These are phyloP conservation scores for Micromonas pusilla DNA, from an alignment of 139 green algal species.

Conservation along the genomic window DNA sequence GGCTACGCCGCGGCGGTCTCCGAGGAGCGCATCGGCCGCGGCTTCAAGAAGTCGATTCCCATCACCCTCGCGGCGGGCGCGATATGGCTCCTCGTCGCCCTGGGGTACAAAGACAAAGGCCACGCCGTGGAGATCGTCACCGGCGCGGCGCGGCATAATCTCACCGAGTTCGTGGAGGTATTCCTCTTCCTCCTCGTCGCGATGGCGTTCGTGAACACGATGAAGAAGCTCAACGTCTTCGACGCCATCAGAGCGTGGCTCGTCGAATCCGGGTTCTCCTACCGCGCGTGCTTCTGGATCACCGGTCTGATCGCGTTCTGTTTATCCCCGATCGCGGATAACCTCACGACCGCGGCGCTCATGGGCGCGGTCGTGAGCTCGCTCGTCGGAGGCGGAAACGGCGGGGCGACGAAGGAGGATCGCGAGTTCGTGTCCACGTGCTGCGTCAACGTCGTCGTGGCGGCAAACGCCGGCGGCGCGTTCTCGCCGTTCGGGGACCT, in stretches of 20 bases:
- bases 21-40: slow-evolving; percentile 18
- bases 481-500: slow-evolving; percentile 38
- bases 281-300: slow-evolving; percentile 27
- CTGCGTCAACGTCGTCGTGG: slow-evolving; percentile 38
- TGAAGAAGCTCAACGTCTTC: slow-evolving; percentile 33
- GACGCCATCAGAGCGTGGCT: slow-evolving; percentile 17
- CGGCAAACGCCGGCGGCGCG: slow-evolving; percentile 33
- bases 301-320: slow-evolving; percentile 31
- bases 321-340: slow-evolving; percentile 35
- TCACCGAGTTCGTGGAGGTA: slow-evolving; percentile 34
- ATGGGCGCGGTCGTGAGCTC: slow-evolving; percentile 34
- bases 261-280: slow-evolving; percentile 8
- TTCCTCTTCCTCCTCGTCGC: slow-evolving; percentile 36
- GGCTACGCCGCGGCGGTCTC: slow-evolving; percentile 21
- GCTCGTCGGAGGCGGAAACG: too few relatives aligned
- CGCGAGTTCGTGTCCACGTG: slow-evolving; percentile 26
- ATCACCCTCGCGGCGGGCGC: slow-evolving; percentile 26
- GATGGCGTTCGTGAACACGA: slow-evolving; percentile 35
- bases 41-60: slow-evolving; percentile 31
- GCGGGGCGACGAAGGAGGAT: slow-evolving; percentile 16
- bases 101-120: slow-evolving; percentile 15
- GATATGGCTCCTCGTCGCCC: slow-evolving; percentile 30
- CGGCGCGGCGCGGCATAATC: slow-evolving; percentile 18
- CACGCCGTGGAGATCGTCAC: slow-evolving; percentile 13
- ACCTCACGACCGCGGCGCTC: slow-evolving; percentile 35